Conservation (phyloP, 2,329 filamentous ascomycete species). For the Beauveria sp. region DNA sequence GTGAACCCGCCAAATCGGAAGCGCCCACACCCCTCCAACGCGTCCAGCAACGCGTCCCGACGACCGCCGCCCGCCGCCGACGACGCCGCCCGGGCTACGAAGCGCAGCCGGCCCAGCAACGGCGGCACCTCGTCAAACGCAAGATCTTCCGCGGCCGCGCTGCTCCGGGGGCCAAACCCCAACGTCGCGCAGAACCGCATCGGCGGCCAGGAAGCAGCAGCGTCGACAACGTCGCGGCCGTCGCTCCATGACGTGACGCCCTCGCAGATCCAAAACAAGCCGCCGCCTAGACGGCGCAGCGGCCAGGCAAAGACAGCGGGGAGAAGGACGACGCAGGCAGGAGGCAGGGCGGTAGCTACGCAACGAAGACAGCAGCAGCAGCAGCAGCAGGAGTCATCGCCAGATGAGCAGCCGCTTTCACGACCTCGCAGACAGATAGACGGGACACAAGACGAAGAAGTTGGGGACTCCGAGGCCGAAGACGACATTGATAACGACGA, state of each 20-base stretch:
- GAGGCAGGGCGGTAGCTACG: neutral
- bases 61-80: conserved; percentile 21
- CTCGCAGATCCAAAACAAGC: conserved; percentile 7
- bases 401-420: conserved; percentile 4
- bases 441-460: neutral
- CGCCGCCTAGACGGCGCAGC: neutral
- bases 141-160: neutral
- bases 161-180: conserved; percentile 9
- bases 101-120: conserved; percentile 13
- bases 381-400: conserved; percentile 15
- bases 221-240: neutral
- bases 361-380: conserved; percentile 8
- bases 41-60: conserved; percentile 24
- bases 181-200: conserved; percentile 2
- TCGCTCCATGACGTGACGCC: conserved; percentile 6
- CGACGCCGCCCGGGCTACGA: conserved; percentile 12
- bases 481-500: conserved; percentile 16
- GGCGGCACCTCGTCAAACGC: neutral
- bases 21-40: conserved; percentile 35
- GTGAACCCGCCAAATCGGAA: conserved; percentile 32
- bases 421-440: neutral
- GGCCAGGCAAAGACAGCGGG: neutral
- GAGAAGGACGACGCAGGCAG: conserved; percentile 15
- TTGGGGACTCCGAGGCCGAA: conserved; percentile 3
- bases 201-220: neutral